phyloP scores from a whole-genome alignment of 176 grass and related monocot genomes.

The Chloris gayana region DNA sequence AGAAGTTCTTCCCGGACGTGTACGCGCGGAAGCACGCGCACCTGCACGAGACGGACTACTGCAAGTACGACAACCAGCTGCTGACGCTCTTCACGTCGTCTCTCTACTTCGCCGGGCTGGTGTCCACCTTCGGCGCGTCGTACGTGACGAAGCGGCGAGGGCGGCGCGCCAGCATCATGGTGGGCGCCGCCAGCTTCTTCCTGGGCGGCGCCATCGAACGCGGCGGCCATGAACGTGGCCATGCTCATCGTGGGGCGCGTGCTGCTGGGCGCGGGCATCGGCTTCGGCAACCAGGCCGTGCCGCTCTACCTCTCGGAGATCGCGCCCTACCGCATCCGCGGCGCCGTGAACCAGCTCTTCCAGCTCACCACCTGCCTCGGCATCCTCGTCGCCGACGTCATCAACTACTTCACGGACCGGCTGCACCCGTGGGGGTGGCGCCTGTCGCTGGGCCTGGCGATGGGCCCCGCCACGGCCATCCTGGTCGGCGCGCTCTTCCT shows the following conservation, averaged over 20 bases:
- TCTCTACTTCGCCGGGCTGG: slow-evolving; percentile 89
- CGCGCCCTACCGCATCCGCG: slow-evolving; percentile 79
- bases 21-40: slow-evolving; percentile 69
- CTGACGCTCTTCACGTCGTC: slow-evolving; percentile 95
- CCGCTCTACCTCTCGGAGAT: slow-evolving; percentile 96
- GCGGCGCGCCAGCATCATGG: slow-evolving; percentile 80
- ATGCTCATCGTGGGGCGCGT: slow-evolving; percentile 93
- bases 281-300: slow-evolving; percentile 95
- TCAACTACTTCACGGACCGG: slow-evolving; percentile 91
- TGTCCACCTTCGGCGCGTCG: slow-evolving; percentile 93
- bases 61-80: slow-evolving; percentile 96
- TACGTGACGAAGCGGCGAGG: slow-evolving; percentile 67
- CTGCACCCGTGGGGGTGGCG: slow-evolving; percentile 93
- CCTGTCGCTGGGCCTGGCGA: slow-evolving; percentile 82
- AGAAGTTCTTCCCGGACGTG: slow-evolving; percentile 80
- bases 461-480: slow-evolving; percentile 77
- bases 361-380: slow-evolving; percentile 94
- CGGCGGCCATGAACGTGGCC: slow-evolving; percentile 59
- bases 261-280: slow-evolving; percentile 87
- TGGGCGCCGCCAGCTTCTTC: slow-evolving; percentile 87
- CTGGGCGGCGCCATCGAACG: slow-evolving; percentile 81
- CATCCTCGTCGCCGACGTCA: slow-evolving; percentile 78
- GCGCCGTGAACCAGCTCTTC: slow-evolving; percentile 96
- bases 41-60: slow-evolving; percentile 91
- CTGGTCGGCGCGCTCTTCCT: slow-evolving; percentile 80